Base-by-base conservation (phyloP, 495 filamentous ascomycete genomes). In the Glutinoglossum americanum region DNA sequence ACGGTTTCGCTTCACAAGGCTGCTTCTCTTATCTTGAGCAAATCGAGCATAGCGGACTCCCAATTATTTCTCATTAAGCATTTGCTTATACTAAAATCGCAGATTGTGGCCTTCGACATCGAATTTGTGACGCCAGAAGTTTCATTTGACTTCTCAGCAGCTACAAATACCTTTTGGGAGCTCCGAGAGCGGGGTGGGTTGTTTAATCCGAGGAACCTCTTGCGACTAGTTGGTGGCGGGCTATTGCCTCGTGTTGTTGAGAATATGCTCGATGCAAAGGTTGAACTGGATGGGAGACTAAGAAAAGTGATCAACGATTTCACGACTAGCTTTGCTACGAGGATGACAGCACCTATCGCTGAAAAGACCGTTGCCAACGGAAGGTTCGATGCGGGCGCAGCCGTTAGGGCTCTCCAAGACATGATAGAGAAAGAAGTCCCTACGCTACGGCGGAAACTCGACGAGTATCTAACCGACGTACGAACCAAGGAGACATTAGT, bases 41-140 rank as follows among this genome's bases (percentile, higher is more conserved):
- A 76, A 62, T 71, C 57, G 69, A 73, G 74, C 17, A 65, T 73
- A 3, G 71, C 72, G 6, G 85, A 92, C 66, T 77, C 79, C 0
- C 81, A 88, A 61, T 76, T 96, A 32, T 96, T 96, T 69, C 79
- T 93, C 60, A 82, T 96, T 69, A 89, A 87, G 62, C 89, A 96
- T 65, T 75, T 96, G 1, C 81, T 94, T 41, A 80, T 93, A 60
- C 78, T 96, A 11, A 94, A 94, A 64, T 87, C 90, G 61, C 83
- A 90, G 62, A 86, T 96, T 30, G 78, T 94, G 37, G 86, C 88
- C 19, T 89, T 94, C 61, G 89, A 96, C 70, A 92, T 96, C 58
- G 81, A 84, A 66, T 90, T 84, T 62, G 85, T 89, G 48, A 80
- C 84, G 33, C 82, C 85, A 33, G 80, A 73, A 51, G 71, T 83